Evolutionary conservation across 2,329 filamentous ascomycete species (phyloP).

Genomic region (Alternaria sp.): DNA sequence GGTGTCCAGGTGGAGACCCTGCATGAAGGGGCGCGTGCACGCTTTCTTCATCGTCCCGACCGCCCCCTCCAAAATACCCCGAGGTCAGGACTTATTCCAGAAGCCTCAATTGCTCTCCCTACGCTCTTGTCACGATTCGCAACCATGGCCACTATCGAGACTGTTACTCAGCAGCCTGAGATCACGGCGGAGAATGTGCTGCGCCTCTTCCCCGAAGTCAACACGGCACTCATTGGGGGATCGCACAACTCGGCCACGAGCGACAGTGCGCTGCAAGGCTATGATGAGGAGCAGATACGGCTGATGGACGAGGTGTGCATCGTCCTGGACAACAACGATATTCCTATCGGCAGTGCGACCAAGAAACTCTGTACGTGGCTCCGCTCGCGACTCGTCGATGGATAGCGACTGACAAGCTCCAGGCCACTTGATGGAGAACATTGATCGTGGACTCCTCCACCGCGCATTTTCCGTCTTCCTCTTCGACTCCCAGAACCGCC

Average conservation of each 20-base stretch:
- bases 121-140: conserved; percentile 5
- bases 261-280: conserved; percentile 78
- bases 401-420: conserved; percentile 15
- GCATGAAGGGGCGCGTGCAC: background rate
- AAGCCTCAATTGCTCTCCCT: conserved; percentile 5
- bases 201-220: conserved; percentile 85
- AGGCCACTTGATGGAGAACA: conserved; percentile 99
- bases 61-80: background rate
- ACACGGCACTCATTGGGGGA: conserved; percentile 64
- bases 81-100: background rate
- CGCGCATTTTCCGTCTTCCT: conserved; percentile 98
- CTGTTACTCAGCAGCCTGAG: conserved; percentile 55
- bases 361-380: conserved; percentile 87
- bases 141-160: conserved; percentile 43
- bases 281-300: conserved; percentile 96
- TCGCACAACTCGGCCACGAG: conserved; percentile 64
- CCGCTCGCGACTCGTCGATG: background rate
- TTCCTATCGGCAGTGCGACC: conserved; percentile 92
- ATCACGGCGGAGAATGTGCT: conserved; percentile 88
- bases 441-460: conserved; percentile 92
- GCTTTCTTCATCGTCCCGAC: conserved; percentile 6
- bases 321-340: conserved; percentile 89
- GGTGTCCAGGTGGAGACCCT: conserved; percentile 7
- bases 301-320: conserved; percentile 99
- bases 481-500: conserved; percentile 90